Evolutionary conservation across 306 rosid genomes (phyloP).

Genomic region (Casuarina glauca): DNA sequence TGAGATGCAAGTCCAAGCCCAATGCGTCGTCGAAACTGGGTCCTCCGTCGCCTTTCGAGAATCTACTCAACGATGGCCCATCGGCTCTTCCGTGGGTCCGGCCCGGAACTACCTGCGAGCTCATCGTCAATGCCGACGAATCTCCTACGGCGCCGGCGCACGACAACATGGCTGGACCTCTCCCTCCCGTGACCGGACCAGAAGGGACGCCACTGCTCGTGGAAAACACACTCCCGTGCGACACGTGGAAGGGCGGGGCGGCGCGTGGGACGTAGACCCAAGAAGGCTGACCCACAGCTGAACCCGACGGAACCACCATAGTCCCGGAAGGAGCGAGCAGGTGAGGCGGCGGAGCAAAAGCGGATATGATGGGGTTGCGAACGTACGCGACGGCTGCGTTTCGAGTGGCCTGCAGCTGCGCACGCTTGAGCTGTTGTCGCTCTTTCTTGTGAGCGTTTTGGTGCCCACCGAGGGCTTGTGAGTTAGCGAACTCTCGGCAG

Average conservation of each 20-base stretch:
- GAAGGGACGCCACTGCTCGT: conserved; percentile 13
- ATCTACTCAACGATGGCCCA: conserved; percentile 79
- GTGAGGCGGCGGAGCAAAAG: conserved; percentile 87
- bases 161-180: conserved; percentile 45
- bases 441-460: conserved; percentile 99
- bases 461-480: conserved; percentile 98
- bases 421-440: conserved; percentile 86
- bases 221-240: conserved; percentile 80
- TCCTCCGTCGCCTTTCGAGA: conserved; percentile 67
- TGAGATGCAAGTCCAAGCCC: conserved; percentile 89
- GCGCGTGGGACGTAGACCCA: conserved; percentile 78
- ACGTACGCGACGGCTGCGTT: conserved; percentile 85
- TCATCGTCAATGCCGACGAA: conserved; percentile 53
- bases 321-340: conserved; percentile 65
- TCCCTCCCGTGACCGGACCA: conserved; percentile 30
- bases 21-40: conserved; percentile 69
- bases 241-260: conserved; percentile 78
- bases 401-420: conserved; percentile 79
- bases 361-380: conserved; percentile 85
- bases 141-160: conserved; percentile 61
- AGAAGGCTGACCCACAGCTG: conserved; percentile 31
- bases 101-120: conserved; percentile 42
- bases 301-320: conserved; percentile 44
- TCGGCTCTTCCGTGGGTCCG: conserved; percentile 57
- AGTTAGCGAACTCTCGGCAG: conserved; percentile 86